Evolutionary conservation across 2,329 filamentous ascomycete species (phyloP), one percentile per base, ranked within the genome.

Genomic region (Boeremia exigua): DNA sequence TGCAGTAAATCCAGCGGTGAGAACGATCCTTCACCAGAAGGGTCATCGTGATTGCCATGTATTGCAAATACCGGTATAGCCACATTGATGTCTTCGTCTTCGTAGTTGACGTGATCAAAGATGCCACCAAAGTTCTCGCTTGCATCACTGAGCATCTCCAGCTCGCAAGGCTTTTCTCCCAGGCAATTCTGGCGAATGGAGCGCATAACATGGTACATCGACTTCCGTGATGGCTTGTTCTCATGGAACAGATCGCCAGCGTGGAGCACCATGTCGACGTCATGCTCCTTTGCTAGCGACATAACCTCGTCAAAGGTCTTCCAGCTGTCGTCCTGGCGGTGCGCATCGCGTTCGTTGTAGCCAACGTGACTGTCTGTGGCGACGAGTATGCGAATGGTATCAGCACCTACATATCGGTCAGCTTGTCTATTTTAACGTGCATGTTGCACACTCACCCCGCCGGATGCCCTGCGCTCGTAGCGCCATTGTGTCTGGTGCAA

Each of bases 281-380:
- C 95, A 72, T 89, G 84, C 30, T 88, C 86, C 70, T 89, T 91
- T 17, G 94, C 95, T 37, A 98, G 79, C 61, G 87, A 89, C 89
- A 99, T 92, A 59, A 97, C 87, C 77, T 99, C 95, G 74, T 99
- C 90, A 78, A 99, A 99, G 3, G 89, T 92, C 72, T 88, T 89
- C 93, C 94, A 98, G 77, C 92, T 97, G 75, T 99, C 95, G 74
- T 98, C 91, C 62, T 93, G 94, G n/a, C 95, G 91, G 58, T 95
- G 90, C 1, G 91, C 86, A 75, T 99, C 93, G 67, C 93, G 88
- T 78, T 99, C 95, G 71, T 92, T 91, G 77, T 92, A 98, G 48
- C 95, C 95, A 58, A 99, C 95, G 89, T 99, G 95, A 67, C 96
- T 98, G 75, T 99, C 95, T 14, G 94, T 98, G 34, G 95, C 89